These are phyloP conservation scores for Globisporangium rhizosaccharum DNA, from an alignment of 352 stramenopile species.

Conservation along the genomic window DNA sequence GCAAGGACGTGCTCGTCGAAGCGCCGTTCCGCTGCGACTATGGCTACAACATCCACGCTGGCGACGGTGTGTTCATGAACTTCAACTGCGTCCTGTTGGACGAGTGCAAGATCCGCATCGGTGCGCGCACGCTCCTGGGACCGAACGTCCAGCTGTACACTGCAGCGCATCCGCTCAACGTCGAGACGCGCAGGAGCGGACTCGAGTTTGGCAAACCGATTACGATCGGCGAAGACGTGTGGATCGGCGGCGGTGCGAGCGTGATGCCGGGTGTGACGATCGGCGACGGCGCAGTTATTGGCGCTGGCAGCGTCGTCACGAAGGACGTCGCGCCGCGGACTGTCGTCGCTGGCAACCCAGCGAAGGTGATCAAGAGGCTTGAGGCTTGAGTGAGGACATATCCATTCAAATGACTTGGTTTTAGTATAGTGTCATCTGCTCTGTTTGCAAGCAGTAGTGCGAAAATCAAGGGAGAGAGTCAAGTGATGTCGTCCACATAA, in stretches of 20 bases:
- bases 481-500: too few relatives aligned
- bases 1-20: constrained; percentile 48
- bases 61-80: constrained; percentile 80
- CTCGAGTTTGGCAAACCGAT: constrained; percentile 54
- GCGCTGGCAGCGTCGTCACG: constrained; percentile 74
- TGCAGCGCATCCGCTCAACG: constrained; percentile 65
- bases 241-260: constrained; percentile 72
- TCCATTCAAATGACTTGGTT: too few relatives aligned
- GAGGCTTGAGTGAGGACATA: too few relatives aligned
- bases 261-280: constrained; percentile 69
- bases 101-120: constrained; percentile 68
- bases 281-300: constrained; percentile 51
- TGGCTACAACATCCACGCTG: constrained; percentile 72
- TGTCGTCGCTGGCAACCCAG: constrained; percentile 66
- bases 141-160: constrained; percentile 77
- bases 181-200: constrained; percentile 24
- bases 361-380: constrained; percentile 56
- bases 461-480: too few relatives aligned
- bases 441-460: too few relatives aligned
- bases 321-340: constrained; percentile 59
- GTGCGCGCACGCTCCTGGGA: constrained; percentile 59
- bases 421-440: too few relatives aligned
- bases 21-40: constrained; percentile 87
- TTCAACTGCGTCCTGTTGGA: constrained; percentile 86
- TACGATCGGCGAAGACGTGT: constrained; percentile 82